Evolutionary conservation across 345 rosid genomes (phyloP), one percentile per base, ranked within the genome.

Genomic region (Salix viminalis): DNA sequence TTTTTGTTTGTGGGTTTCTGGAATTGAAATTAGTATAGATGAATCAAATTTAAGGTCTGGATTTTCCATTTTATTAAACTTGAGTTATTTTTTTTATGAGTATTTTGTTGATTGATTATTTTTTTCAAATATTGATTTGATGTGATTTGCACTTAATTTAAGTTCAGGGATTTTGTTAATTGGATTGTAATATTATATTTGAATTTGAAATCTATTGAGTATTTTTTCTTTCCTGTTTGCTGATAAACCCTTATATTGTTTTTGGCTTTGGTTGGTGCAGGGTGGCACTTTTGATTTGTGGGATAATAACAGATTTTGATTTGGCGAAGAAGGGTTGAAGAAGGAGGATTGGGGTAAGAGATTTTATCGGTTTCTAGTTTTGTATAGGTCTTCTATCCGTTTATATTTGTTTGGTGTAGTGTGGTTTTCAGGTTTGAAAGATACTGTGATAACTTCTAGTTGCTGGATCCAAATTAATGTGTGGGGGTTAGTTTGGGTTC

Each of bases 321-420:
- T 16, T 54, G 37, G 42, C 19, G 3, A 65, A 58, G 21, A 37
- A 30, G 28, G 39, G n/a, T 52, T 11, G 21, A 8, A 69, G 32
- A 76, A 60, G 79, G 79, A 76, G 21, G 74, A 69, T 19, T 76
- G 79, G 79, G 79, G 79, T 76, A 60, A 56, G 28, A 28, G n/a
- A 6, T 15, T 19, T 42, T 67, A 2, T 50, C 13, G 16, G 4
- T 39, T 67, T 67, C 19, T 54, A 16, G 5, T 39, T 24, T 42
- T 39, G 18, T 19, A 26, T 0, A 23, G 18, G 0, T 13, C 5
- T 54, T 19, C 7, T 6, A 14, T 6, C n/a, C 12, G 19, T 5
- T 26, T 24, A 36, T 1, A 13, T 24, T 58, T 4, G 6, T 1
- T n/a, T 39, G 66, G 69, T 23, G 11, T 8, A 21, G 14, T 58